Percentiles rank a stretch among this genome's conserved stretches.
Conservation (phyloP, 495 filamentous ascomycete species). For the Penicillium herquei region DNA sequence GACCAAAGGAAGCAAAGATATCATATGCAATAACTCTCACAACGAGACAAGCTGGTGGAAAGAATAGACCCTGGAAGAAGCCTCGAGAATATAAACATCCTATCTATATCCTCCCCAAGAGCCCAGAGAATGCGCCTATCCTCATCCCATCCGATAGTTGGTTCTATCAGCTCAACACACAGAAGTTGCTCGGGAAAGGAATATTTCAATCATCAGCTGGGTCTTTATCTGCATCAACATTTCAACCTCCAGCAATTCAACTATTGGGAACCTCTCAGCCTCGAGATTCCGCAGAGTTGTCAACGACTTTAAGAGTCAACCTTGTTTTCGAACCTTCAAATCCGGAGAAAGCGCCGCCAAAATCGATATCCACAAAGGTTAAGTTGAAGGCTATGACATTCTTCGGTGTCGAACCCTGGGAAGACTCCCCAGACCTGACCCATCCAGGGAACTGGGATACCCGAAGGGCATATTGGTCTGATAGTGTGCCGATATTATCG, state of each 20-base stretch:
- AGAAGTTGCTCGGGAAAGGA: neutral
- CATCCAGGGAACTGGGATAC: neutral
- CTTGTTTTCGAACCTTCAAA: neutral
- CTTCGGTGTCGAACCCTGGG: neutral
- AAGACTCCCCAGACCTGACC: neutral
- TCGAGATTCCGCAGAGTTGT: neutral
- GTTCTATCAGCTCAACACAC: neutral
- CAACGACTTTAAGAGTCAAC: neutral
- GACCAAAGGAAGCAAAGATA: neutral
- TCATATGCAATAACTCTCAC: neutral
- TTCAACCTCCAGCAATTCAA: neutral
- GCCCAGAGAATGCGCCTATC: neutral
- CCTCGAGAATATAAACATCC: neutral
- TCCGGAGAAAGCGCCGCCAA: neutral
- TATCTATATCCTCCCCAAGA: neutral
- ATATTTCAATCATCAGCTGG: neutral
- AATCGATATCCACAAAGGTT: neutral
- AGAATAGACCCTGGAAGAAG: neutral
- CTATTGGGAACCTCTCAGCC: neutral
- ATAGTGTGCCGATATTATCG: neutral
- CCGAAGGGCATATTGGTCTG: neutral
- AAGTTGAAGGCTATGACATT: neutral
- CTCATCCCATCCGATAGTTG: neutral
- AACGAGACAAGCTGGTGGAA: neutral
- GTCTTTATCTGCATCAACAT: neutral